A percentile compares a stretch with the other conserved stretches of the same genome.
Evolutionary conservation across 2,329 filamentous ascomycete genomes (phyloP).

Genomic region (Cadophora sp.): DNA sequence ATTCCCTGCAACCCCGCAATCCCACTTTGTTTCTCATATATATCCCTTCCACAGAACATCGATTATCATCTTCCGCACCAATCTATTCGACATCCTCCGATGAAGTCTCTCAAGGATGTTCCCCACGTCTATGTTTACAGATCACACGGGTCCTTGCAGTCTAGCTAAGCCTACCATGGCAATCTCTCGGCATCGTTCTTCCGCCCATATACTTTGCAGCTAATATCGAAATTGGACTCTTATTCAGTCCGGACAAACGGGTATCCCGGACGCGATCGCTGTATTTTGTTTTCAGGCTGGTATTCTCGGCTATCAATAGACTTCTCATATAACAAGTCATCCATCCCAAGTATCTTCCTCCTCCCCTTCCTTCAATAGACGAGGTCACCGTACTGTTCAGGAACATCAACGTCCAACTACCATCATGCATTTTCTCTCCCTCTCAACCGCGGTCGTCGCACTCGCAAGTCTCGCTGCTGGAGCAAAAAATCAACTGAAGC

Average conservation of each 20-base stretch:
- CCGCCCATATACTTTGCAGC: constrained; percentile 14
- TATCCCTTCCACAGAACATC: constrained; percentile 4
- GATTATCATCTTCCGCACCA: constrained; percentile 10
- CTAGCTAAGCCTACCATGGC: background rate
- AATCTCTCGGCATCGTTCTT: constrained; percentile 18
- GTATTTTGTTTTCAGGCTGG: constrained; percentile 21
- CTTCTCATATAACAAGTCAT: constrained; percentile 9
- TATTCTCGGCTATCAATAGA: constrained; percentile 3
- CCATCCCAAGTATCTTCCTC: background rate
- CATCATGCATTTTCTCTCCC: constrained; percentile 22
- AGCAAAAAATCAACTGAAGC: constrained; percentile 24
- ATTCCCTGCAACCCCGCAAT: constrained; percentile 26
- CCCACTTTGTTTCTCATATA: constrained; percentile 24
- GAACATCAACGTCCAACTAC: background rate
- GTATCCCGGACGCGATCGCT: constrained; percentile 8
- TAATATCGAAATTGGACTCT: constrained; percentile 1
- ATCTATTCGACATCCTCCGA: constrained; percentile 6
- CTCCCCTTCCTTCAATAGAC: background rate
- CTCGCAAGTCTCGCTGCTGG: constrained; percentile 20
- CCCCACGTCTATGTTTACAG: background rate
- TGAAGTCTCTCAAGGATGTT: background rate
- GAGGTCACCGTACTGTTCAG: background rate
- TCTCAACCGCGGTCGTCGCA: constrained; percentile 18
- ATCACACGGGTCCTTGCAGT: constrained; percentile 18
- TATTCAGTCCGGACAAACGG: constrained; percentile 16